A percentile compares a stretch with the other conserved stretches of the same genome.
Conservation (phyloP, 2,329 filamentous ascomycete species). For the Aspergillus sp. region DNA sequence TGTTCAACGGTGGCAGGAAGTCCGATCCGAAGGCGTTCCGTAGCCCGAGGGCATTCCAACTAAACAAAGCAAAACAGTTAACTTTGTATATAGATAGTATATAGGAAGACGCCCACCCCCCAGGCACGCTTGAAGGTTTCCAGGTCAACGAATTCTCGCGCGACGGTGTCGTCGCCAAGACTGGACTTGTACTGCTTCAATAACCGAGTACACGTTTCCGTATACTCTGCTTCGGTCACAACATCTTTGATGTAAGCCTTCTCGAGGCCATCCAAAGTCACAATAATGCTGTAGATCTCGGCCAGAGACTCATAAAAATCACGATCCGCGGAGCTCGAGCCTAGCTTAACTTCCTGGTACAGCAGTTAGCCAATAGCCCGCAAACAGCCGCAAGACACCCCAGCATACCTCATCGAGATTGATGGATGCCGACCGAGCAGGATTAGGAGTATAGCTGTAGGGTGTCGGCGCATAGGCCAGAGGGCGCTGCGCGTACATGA, state of each 20-base stretch:
- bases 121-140: constrained; percentile 90
- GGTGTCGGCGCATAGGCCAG: constrained; percentile 85
- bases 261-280: constrained; percentile 91
- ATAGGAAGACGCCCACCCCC: constrained; percentile 63
- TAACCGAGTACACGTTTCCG: constrained; percentile 89
- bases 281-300: constrained; percentile 95
- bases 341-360: constrained; percentile 82
- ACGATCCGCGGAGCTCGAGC: constrained; percentile 79
- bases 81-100: not conserved
- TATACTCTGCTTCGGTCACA: constrained; percentile 86
- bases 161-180: constrained; percentile 84
- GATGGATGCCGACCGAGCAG: constrained; percentile 79
- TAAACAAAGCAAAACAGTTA: constrained; percentile 35
- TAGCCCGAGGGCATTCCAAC: constrained; percentile 93
- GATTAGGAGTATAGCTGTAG: constrained; percentile 86
- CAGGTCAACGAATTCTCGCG: constrained; percentile 79
- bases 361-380: constrained; percentile 20
- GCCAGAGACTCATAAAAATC: constrained; percentile 94
- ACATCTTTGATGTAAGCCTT: constrained; percentile 97
- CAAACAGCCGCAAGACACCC: constrained; percentile 1
- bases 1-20: constrained; percentile 79
- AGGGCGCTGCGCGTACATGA: constrained; percentile 49
- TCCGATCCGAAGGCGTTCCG: constrained; percentile 86
- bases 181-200: constrained; percentile 97
- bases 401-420: constrained; percentile 79